Percentiles rank a stretch among this genome's conserved stretches.
Conservation (phyloP, 345 rosid genomes). For the Odontarrhena argentea region DNA sequence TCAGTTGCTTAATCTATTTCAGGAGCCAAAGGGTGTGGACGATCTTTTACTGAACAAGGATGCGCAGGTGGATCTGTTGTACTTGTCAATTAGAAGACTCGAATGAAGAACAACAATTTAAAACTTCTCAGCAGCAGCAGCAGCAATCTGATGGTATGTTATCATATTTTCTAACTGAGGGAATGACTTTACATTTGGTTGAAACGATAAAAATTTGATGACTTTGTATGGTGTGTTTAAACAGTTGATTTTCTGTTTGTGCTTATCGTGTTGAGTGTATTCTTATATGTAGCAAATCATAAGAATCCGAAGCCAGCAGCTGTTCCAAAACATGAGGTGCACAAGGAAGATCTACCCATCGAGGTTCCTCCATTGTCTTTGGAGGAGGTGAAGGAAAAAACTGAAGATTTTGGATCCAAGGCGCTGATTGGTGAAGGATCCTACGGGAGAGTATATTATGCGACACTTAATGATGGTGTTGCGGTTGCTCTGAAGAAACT, state of each 20-base stretch:
- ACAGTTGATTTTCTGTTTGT: slow-evolving; percentile 12
- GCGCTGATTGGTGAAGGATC: slow-evolving; percentile 92
- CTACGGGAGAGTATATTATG: slow-evolving; percentile 86
- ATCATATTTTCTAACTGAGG: not conserved
- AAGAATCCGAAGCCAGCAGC: slow-evolving; percentile 56
- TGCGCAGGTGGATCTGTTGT: slow-evolving; percentile 97
- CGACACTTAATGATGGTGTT: slow-evolving; percentile 59
- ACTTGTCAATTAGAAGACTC: slow-evolving; percentile 82
- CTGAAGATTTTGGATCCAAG: slow-evolving; percentile 65
- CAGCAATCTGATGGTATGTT: slow-evolving; percentile 57
- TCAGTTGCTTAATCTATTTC: slow-evolving; percentile 5
- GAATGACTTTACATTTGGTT: not conserved
- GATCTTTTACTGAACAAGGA: slow-evolving; percentile 55
- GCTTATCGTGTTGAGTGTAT: slow-evolving; percentile 21
- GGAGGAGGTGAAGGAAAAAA: slow-evolving; percentile 66
- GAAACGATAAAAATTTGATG: not conserved
- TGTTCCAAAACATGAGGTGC: slow-evolving; percentile 66
- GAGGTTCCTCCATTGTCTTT: slow-evolving; percentile 62
- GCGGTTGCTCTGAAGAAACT: slow-evolving; percentile 80
- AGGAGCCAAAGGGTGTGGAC: slow-evolving; percentile 43
- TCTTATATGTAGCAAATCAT: slow-evolving; percentile 33
- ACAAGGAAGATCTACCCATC: slow-evolving; percentile 68
- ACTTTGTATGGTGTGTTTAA: slow-evolving; percentile 5
- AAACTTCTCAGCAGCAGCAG: slow-evolving; percentile 54
- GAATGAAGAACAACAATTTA: slow-evolving; percentile 60